Conservation (phyloP, 495 filamentous ascomycete species). For the Parachaetomium inaequale region DNA sequence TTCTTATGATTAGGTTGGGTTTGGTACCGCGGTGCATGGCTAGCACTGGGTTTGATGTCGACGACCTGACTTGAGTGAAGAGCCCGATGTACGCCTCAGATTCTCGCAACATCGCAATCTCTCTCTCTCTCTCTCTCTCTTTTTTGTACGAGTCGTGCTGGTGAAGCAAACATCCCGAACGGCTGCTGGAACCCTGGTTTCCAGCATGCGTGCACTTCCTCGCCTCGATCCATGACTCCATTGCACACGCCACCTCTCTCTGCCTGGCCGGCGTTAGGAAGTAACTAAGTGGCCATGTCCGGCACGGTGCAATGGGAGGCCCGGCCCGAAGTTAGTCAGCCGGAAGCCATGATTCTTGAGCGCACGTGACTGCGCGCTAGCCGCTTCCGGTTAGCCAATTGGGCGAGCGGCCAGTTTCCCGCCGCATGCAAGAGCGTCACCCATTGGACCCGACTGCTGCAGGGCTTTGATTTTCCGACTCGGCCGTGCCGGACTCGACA, state of each 20-base stretch:
- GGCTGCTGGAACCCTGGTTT: no score
- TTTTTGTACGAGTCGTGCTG: no score
- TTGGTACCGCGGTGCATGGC: no score
- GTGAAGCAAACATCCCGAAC: no score
- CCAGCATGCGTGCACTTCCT: no score
- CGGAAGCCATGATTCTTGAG: not conserved
- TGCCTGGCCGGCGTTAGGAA: not conserved
- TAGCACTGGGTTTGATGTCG: no score
- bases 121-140: no score
- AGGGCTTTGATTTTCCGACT: conserved; percentile 11
- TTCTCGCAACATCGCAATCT: no score
- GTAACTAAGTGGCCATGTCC: not conserved
- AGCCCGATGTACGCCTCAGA: no score
- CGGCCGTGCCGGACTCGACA: conserved; percentile 2
- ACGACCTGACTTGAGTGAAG: no score
- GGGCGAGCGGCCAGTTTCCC: not conserved
- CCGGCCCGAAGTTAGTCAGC: not conserved
- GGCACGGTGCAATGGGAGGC: not conserved
- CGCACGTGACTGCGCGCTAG: conserved; percentile 4
- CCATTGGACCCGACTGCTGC: conserved; percentile 5
- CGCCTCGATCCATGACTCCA: no score
- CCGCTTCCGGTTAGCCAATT: not conserved
- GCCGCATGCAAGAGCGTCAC: not conserved
- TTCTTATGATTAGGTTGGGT: no score
- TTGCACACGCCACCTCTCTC: not conserved